Evolutionary conservation across 495 filamentous ascomycete species (phyloP), one percentile per base, ranked within the genome.

Genomic region (Echria macrotheca): DNA sequence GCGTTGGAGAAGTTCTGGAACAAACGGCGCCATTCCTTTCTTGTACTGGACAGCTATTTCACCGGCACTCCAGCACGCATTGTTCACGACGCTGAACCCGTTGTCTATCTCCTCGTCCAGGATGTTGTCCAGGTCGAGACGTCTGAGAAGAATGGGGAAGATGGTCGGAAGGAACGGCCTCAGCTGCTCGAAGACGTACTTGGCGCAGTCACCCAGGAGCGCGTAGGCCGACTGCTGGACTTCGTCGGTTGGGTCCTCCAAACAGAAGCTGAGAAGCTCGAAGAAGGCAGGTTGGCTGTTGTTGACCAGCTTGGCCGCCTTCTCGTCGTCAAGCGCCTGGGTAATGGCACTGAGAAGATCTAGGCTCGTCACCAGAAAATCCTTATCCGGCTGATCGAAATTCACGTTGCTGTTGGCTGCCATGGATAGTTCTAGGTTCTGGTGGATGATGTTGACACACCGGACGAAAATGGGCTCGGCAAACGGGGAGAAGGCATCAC

Each of bases 181-280:
- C 35, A 99, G 68, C 57, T 93, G 87, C 2, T 80, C 76, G 68
- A 91, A 96, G 45, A 96, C 88, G 60, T 90, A 95, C 60, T 96
- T 96, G 0, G 94, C 87, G 63, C 93, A 96, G 67, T 99, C 93
- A 26, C 93, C 93, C 33, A 99, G 82, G 22, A 99, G 75, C 9
- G 93, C 93, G 57, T 96, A 99, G 2, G 90, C 88, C 19, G 94
- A 97, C 65, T 99, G 93, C 40, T 90, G 86, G 11, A 97, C 93
- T 65, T 95, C 91, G 53, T 95, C 89, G 60, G 86, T 85, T 8
- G 78, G 75, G 64, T 97, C 91, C 62, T 94, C 84, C 89, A 97
- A 91, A 68, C 93, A 97, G 63, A 89, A 86, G 41, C 78, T 79
- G 40, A 99, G 75, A 19, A 97, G 76, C 54, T 95, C 84, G 59